phyloP scores from a whole-genome alignment of 305 asterid species.

The Andrographis paniculata region DNA sequence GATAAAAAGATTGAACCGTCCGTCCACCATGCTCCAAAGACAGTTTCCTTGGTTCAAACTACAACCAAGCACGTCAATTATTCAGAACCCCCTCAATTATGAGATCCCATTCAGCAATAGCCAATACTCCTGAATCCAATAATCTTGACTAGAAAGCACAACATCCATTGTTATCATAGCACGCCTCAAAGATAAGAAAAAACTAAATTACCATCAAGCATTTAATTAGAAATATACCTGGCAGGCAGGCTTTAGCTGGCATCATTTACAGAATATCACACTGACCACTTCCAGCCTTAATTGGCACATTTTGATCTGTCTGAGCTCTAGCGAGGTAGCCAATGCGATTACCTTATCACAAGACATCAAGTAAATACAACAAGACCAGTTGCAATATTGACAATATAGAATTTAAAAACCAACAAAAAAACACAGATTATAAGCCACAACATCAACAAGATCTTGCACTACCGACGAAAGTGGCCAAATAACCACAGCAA shows the following conservation, averaged over 20 bases:
- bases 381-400: conserved; percentile 8
- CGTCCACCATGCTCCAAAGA: too few species aligned
- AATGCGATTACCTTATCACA: conserved; percentile 74
- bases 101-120: too few species aligned
- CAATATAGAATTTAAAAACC: conserved; percentile 2
- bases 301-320: conserved; percentile 43
- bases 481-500: conserved; percentile 83
- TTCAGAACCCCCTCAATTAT: too few species aligned
- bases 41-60: too few species aligned
- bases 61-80: too few species aligned
- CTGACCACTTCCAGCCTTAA: conserved; percentile 64
- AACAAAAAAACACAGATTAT: conserved; percentile 3
- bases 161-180: too few species aligned
- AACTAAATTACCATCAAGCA: too few species aligned
- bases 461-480: conserved; percentile 95
- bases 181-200: too few species aligned
- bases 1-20: too few species aligned
- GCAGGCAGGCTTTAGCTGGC: conserved; percentile 72
- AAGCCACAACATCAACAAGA: too few species aligned
- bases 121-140: too few species aligned
- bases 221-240: conserved; percentile 48
- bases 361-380: conserved; percentile 65
- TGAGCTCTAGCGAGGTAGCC: conserved; percentile 90
- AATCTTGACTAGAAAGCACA: too few species aligned
- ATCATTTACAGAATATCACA: conserved; percentile 74